Conservation (phyloP, 2,329 filamentous ascomycete species). For the Aspergillus intermedius region DNA sequence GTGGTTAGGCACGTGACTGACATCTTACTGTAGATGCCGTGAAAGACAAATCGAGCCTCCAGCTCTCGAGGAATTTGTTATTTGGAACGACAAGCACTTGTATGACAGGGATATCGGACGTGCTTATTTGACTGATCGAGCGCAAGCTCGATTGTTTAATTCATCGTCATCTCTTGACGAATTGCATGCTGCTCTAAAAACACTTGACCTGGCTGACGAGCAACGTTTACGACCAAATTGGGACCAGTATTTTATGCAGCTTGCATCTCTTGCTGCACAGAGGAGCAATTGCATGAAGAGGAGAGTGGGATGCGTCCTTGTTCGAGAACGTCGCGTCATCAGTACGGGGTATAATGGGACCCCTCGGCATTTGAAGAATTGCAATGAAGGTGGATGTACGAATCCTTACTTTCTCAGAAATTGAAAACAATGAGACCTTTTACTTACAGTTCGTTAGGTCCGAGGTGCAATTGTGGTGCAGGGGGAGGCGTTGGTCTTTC, state of each 20-base stretch:
- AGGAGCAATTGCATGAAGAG: slow-evolving; percentile 98
- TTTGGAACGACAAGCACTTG: slow-evolving; percentile 65
- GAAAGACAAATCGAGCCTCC: slow-evolving; percentile 45
- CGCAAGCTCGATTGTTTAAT: slow-evolving; percentile 81
- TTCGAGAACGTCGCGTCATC: slow-evolving; percentile 78
- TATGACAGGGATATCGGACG: slow-evolving; percentile 61
- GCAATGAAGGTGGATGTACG: slow-evolving; percentile 80
- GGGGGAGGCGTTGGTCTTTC: slow-evolving; percentile 66
- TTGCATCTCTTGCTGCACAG: slow-evolving; percentile 85
- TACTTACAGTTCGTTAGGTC: slow-evolving; percentile 31
- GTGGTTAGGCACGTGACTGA: slow-evolving; percentile 5
- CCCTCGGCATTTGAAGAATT: slow-evolving; percentile 82
- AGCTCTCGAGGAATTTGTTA: slow-evolving; percentile 53
- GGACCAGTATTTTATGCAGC: slow-evolving; percentile 97
- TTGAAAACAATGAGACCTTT: background rate
- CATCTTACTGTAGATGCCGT: slow-evolving; percentile 38
- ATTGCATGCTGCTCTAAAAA: slow-evolving; percentile 64
- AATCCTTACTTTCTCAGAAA: background rate
- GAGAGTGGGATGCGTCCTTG: slow-evolving; percentile 87
- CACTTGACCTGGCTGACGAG: slow-evolving; percentile 69
- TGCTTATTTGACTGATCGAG: slow-evolving; percentile 70
- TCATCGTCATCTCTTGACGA: slow-evolving; percentile 64
- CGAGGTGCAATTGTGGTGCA: slow-evolving; percentile 72
- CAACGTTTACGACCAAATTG: slow-evolving; percentile 79
- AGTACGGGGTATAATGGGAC: slow-evolving; percentile 97